Evolutionary conservation across 805 yeast genomes (phyloP), one percentile per base, ranked within the genome.

Genomic region (Barnettozyma vustinii): DNA sequence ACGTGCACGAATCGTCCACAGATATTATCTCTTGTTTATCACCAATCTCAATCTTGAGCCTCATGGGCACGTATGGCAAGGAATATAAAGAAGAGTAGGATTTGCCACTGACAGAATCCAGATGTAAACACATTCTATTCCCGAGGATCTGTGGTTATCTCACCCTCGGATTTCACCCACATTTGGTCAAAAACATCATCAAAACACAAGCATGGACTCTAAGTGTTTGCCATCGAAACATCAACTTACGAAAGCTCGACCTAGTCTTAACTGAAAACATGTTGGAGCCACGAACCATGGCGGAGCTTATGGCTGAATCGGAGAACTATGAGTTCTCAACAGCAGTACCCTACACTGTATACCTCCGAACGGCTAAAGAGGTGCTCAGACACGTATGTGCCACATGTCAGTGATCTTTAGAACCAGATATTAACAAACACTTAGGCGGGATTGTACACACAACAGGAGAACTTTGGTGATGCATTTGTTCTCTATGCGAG

Each of bases 401-500:
- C 32, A 35, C 21, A 36, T 15, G 20, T 15, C 16, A 30, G 12
- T 30, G 16, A 30, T 30, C 6, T 6, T 15, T 30, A 13, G 33
- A 30, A 15, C 16, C 33, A 30, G 33, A 30, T 30, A 30, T n/a
- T 30, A 30, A 30, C 33, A 30, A n/a, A 9, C 32, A 4, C 33
- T 9, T 62, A 74, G 67, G 77, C 81, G 0, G 66, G 68, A 27
- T 62, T 74, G 19, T 79, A 73, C 60, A 69, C 68, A 18, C 60
- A 63, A 19, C 77, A 72, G 40, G 67, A 70, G 15, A 68, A 74
- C 26, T 58, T 66, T 39, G 74, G 71, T 39, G 77, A 75, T 50
- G 79, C 87, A 0, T 84, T 76, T 56, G 63, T 80, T 27, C 64
- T 80, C 47, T 81, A 81, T 57, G 65, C 76, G 41, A 64, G 90